Percentiles rank a stretch among this genome's conserved stretches.
Evolutionary conservation across 164 flowering plant genomes (phyloP).

Genomic region (Echeveria elegans): DNA sequence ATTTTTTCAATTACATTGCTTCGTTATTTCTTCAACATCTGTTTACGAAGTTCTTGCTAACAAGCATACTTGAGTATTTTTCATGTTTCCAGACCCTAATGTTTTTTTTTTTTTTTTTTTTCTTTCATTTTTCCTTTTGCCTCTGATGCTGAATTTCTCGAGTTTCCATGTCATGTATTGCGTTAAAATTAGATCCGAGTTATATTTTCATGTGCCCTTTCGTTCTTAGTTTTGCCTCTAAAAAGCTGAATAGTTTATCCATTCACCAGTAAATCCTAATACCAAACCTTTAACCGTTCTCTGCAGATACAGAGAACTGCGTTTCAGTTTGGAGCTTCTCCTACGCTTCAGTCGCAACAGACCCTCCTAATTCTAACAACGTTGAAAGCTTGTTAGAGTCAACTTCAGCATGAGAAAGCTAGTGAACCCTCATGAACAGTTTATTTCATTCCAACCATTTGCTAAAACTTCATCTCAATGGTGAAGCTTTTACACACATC

Average conservation of each 20-base stretch:
- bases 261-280: neutral
- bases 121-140: too few species aligned
- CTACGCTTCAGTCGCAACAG: constrained; percentile 16
- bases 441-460: neutral
- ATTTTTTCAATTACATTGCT: neutral
- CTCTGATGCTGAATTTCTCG: neutral
- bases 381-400: constrained; percentile 18
- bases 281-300: neutral
- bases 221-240: neutral
- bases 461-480: neutral
- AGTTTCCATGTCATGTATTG: neutral
- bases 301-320: neutral
- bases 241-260: neutral
- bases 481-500: neutral
- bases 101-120: too few species aligned
- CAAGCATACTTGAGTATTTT: neutral
- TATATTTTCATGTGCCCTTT: neutral
- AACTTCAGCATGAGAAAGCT: neutral
- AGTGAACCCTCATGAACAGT: neutral
- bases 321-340: constrained; percentile 25
- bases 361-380: constrained; percentile 11
- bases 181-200: neutral
- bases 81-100: too few species aligned
- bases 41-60: neutral
- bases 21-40: too few species aligned